Evolutionary conservation across 108 stramenopile genomes (phyloP), one percentile per base, ranked within the genome.

Genomic region (Aurantiochytrium sp.): DNA sequence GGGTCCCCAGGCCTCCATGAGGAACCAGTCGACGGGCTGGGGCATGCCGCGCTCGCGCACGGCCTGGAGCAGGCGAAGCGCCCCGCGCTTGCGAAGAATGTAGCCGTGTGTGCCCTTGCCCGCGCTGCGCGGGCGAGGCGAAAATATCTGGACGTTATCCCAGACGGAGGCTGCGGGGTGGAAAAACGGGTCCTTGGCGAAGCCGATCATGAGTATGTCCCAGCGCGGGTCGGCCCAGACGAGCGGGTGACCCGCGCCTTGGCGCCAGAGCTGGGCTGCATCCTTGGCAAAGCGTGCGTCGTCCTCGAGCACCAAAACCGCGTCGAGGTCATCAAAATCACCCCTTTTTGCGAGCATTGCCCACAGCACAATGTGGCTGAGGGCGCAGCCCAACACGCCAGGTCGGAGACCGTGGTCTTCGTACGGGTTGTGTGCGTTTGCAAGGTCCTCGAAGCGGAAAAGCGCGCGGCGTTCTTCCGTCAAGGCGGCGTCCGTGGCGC

Each of bases 31-130:
- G 30, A 81, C 45, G 6, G 73, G 42, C n/a, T 48, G 39, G 6
- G 73, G 45, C 39, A 81, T 24, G 12, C 73, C 73, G 32, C 0
- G 12, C 24, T 37, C 19, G 10, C 73, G 73, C 32, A 48, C 42
- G 30, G 8, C 10, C 36, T 4, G 21, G 12, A 81, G 45, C n/a
- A 81, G 73, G 6, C 30, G 42, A 6, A 48, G 50, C 12, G 73
- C 73, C 8, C 73, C 73, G 21, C 73, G 36, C 24, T 81, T 81
- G 21, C 73, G 73, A 48, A 81, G 73, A 41, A 81, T 81, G 30
- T 81, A 81, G 2, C 42, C 73, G 39, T 81, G 45, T 12, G 73
- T 81, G 39, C 73, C 73, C 8, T 30, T 30, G 30, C 73, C 73
- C 12, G n/a, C 39, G 73, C 73, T 81, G 12, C 73, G 12, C 24